A percentile compares a stretch with the other conserved stretches of the same genome.
Conservation (phyloP, 345 rosid genomes). For the Trapa incisa region DNA sequence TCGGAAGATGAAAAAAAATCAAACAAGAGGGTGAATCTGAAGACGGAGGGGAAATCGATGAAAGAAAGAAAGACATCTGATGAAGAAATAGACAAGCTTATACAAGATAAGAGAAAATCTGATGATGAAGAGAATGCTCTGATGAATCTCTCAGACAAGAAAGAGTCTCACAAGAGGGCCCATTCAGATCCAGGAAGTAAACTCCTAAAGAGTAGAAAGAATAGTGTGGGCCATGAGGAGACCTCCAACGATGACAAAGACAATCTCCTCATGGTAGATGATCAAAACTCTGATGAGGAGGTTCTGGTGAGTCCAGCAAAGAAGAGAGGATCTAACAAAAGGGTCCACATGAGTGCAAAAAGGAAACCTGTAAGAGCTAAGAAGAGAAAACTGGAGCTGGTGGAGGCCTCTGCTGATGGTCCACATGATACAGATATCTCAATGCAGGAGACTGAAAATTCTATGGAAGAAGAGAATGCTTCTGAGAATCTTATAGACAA, state of each 20-base stretch:
- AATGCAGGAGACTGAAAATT: not conserved
- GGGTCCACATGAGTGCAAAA: not conserved
- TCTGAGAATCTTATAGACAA: not conserved
- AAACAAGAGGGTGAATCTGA: not conserved
- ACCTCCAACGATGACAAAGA: not conserved
- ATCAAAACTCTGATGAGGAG: not conserved
- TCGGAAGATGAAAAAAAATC: not conserved
- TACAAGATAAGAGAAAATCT: not conserved
- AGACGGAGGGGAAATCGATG: not conserved
- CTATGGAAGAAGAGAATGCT: not conserved
- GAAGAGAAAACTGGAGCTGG: not conserved
- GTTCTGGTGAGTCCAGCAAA: not conserved
- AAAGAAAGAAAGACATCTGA: not conserved
- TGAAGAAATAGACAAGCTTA: not conserved
- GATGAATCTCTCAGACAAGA: not conserved
- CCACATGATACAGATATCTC: not conserved
- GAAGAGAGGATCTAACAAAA: not conserved
- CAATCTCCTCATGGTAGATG: not conserved
- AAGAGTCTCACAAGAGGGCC: constrained; percentile 33
- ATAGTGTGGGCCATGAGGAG: not conserved
- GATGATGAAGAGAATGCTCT: not conserved
- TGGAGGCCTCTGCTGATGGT: not conserved
- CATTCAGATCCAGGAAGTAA: constrained; percentile 6
- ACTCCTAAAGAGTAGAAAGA: not conserved
- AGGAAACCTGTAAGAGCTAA: not conserved